Evolutionary conservation across 2,329 filamentous ascomycete genomes (phyloP).

Genomic region (Aureobasidium subglaciale): DNA sequence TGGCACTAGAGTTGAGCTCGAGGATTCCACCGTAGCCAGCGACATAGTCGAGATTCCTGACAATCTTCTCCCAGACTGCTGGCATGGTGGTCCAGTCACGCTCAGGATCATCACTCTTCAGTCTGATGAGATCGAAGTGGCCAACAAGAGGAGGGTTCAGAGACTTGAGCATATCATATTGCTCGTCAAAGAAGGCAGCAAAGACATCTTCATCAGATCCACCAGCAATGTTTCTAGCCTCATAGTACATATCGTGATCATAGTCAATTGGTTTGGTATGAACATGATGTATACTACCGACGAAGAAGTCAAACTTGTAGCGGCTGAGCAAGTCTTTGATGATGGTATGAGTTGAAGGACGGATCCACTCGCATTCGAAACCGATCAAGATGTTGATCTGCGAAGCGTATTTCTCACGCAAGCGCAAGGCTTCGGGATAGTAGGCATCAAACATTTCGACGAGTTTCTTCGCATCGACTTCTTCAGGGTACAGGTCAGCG

Average conservation of each 20-base stretch:
- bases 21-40: conserved; percentile 70
- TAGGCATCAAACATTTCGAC: conserved; percentile 59
- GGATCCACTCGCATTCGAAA: conserved; percentile 91
- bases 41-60: conserved; percentile 67
- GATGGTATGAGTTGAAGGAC: conserved; percentile 54
- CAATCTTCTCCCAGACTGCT: conserved; percentile 65
- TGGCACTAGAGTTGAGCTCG: conserved; percentile 79
- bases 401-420: conserved; percentile 62
- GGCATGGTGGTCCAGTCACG: conserved; percentile 45
- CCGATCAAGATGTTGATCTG: conserved; percentile 77
- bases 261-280: conserved; percentile 85
- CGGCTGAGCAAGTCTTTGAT: conserved; percentile 53
- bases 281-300: conserved; percentile 89
- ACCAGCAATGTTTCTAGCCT: conserved; percentile 50
- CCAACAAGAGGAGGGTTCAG: conserved; percentile 74
- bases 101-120: conserved; percentile 66
- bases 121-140: conserved; percentile 85
- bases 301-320: conserved; percentile 74
- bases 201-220: conserved; percentile 68
- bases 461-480: conserved; percentile 48
- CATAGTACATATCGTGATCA: conserved; percentile 58
- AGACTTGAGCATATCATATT: conserved; percentile 69
- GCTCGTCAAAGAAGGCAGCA: conserved; percentile 80
- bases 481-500: conserved; percentile 85
- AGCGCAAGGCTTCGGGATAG: conserved; percentile 64